These are phyloP conservation scores for Hymenoscyphus scutula DNA, from an alignment of 2,329 filamentous ascomycete species.

Conservation along the genomic window DNA sequence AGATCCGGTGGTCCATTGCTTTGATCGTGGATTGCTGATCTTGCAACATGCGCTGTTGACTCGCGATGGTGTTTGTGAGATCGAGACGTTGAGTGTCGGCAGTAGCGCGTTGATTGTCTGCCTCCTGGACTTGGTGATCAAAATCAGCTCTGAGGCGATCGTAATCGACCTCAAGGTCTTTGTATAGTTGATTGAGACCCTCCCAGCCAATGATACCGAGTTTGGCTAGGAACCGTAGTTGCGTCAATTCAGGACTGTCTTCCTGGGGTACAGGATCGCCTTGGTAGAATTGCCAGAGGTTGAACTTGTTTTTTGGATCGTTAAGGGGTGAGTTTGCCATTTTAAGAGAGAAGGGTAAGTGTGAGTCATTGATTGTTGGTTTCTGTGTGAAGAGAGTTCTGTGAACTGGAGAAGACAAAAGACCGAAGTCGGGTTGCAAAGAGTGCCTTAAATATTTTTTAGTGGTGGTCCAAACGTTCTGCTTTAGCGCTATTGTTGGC, in stretches of 20 bases:
- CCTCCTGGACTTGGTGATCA: no score
- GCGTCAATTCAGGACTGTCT: not conserved
- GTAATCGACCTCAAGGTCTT: not conserved
- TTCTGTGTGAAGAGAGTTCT: not conserved
- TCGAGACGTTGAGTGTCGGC: not conserved
- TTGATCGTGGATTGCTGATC: not conserved
- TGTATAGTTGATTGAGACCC: not conserved
- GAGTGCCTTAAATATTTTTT: not conserved
- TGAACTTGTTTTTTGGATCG: constrained; percentile 1
- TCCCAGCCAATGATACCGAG: not conserved
- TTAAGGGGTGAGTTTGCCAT: not conserved
- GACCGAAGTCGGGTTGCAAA: not conserved
- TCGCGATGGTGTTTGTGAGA: not conserved
- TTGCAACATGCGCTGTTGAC: not conserved
- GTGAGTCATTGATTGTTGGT: not conserved
- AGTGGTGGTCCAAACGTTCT: not conserved
- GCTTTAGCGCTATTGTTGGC: no score
- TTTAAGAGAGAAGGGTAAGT: not conserved
- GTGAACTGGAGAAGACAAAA: not conserved
- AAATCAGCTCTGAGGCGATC: no score
- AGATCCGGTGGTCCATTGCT: not conserved
- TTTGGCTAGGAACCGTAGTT: not conserved
- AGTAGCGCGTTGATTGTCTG: not conserved
- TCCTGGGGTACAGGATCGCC: not conserved
- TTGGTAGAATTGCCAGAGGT: not conserved